A percentile compares a stretch with the other conserved stretches of the same genome.
Evolutionary conservation across 805 yeast genomes (phyloP).

Genomic region (Starmerella lactis-condensi): DNA sequence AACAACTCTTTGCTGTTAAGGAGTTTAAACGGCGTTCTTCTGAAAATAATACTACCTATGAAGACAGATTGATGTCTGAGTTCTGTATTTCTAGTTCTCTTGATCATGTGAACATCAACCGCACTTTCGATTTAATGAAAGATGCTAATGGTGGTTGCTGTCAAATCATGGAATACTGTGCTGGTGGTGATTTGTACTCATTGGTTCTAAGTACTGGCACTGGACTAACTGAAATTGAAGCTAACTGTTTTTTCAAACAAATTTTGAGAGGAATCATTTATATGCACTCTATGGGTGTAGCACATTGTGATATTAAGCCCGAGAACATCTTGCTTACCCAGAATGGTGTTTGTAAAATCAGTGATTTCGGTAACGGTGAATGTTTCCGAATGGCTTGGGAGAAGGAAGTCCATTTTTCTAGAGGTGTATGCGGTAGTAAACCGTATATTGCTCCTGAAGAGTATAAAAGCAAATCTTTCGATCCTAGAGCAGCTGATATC

Average conservation of each 20-base stretch:
- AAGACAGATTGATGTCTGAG: slow-evolving; percentile 68
- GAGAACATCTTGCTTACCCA: slow-evolving; percentile 62
- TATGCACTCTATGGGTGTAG: slow-evolving; percentile 81
- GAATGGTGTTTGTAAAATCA: slow-evolving; percentile 46
- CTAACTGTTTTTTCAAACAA: slow-evolving; percentile 83
- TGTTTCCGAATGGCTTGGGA: slow-evolving; percentile 89
- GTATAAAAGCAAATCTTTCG: slow-evolving; percentile 38
- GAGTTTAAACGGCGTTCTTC: slow-evolving; percentile 46
- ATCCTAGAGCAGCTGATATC: slow-evolving; percentile 63
- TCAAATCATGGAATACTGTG: slow-evolving; percentile 91
- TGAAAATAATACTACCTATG: slow-evolving; percentile 40
- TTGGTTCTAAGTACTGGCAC: slow-evolving; percentile 36
- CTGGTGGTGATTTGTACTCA: slow-evolving; percentile 64
- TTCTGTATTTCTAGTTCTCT: slow-evolving; percentile 70
- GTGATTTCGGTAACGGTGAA: slow-evolving; percentile 83
- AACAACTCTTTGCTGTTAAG: slow-evolving; percentile 50
- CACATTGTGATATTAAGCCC: slow-evolving; percentile 83
- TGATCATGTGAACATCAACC: slow-evolving; percentile 57
- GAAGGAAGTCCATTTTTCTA: slow-evolving; percentile 41
- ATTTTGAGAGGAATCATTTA: slow-evolving; percentile 62
- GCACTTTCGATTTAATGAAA: slow-evolving; percentile 62
- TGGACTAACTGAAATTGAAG: slow-evolving; percentile 42
- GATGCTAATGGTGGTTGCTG: slow-evolving; percentile 54
- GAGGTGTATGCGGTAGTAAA: slow-evolving; percentile 73
- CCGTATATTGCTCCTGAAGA: slow-evolving; percentile 92